Percentiles rank a stretch among this genome's conserved stretches.
These are phyloP conservation scores for Boletus subcaerulescens DNA, from an alignment of 768 basidiomycete genomes.

Conservation along the genomic window DNA sequence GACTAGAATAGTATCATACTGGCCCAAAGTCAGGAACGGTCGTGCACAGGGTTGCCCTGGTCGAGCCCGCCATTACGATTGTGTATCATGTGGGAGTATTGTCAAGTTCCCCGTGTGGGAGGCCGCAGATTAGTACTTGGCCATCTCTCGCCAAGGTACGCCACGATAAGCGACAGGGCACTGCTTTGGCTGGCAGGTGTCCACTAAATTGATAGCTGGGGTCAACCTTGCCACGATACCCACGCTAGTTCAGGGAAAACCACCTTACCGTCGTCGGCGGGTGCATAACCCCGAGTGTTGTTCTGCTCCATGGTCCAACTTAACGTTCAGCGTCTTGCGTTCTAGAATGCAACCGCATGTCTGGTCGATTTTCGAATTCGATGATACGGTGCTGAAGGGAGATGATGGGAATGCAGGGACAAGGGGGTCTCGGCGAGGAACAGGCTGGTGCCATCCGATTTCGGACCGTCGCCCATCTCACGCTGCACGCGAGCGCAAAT, in stretches of 20 bases:
- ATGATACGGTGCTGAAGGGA: not conserved
- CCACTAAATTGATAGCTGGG: too few relatives aligned
- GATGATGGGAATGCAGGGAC: not conserved
- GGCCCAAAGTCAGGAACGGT: not conserved
- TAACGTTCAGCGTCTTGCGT: not conserved
- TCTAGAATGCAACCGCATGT: not conserved
- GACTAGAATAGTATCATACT: not conserved
- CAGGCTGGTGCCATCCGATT: too few relatives aligned
- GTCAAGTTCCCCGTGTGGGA: not conserved
- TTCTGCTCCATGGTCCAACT: too few relatives aligned
- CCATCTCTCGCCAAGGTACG: not conserved
- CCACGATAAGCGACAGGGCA: too few relatives aligned
- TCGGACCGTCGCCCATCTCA: not conserved
- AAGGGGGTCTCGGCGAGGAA: too few relatives aligned
- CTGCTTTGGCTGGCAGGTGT: too few relatives aligned
- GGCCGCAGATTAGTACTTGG: too few relatives aligned
- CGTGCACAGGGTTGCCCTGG: not conserved
- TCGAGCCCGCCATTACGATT: not conserved
- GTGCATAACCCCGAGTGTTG: not conserved
- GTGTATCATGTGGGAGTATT: not conserved
- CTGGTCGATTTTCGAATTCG: not conserved
- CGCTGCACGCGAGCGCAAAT: constrained; percentile 10
- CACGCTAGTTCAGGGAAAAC: not conserved
- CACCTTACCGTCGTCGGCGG: not conserved
- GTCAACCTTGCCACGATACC: not conserved